Conservation (phyloP, 2,329 filamentous ascomycete species). For the Pseudopyricularia javanii region DNA sequence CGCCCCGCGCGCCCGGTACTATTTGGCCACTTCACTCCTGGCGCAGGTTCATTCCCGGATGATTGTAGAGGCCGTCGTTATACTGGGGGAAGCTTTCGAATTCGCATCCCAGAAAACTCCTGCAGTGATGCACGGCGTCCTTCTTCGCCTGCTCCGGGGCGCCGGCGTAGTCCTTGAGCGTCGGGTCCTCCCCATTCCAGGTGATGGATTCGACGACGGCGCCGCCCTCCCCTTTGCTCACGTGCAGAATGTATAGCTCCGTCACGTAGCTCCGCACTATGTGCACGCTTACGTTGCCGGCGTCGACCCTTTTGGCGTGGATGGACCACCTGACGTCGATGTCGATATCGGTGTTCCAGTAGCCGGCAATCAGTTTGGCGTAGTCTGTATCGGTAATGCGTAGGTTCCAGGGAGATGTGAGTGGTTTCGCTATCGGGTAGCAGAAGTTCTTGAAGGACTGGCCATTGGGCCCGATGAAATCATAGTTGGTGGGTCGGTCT, state of each 20-base stretch:
- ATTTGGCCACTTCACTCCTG: no score
- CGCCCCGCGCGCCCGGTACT: no score
- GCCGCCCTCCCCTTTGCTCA: neutral
- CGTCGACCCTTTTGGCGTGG: neutral
- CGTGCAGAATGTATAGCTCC: neutral
- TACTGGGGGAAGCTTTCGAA: neutral
- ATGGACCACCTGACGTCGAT: neutral
- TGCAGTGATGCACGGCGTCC: neutral
- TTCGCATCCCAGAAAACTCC: neutral
- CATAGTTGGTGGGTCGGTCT: neutral
- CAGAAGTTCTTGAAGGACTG: neutral
- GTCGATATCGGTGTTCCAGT: no score
- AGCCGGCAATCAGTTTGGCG: neutral
- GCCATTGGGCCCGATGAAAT: neutral
- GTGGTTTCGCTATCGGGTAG: neutral
- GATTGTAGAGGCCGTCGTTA: neutral
- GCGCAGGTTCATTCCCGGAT: neutral
- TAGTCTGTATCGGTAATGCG: neutral
- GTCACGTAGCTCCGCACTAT: neutral
- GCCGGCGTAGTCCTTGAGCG: neutral
- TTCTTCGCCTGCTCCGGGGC: neutral
- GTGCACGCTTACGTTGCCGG: neutral
- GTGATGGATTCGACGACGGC: neutral
- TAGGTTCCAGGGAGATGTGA: neutral
- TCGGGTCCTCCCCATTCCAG: neutral